These are phyloP conservation scores for Dactylella cylindrospora DNA, from an alignment of 2,329 filamentous ascomycete genomes.

Conservation along the genomic window DNA sequence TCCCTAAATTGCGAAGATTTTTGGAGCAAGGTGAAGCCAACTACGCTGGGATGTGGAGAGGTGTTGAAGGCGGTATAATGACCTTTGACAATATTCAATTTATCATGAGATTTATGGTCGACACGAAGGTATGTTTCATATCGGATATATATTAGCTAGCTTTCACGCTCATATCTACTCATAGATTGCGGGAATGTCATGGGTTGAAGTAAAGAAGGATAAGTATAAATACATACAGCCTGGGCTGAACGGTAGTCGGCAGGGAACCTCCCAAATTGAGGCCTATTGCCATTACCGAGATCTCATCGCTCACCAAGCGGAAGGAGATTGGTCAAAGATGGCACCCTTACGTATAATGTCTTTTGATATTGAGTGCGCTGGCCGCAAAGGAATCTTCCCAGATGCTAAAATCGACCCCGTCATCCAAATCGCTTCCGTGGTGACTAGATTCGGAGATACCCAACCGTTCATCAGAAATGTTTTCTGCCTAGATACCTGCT, in stretches of 20 bases:
- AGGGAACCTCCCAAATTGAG: slow-evolving; percentile 97
- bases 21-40: slow-evolving; percentile 79
- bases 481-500: slow-evolving; percentile 90
- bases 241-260: slow-evolving; percentile 60
- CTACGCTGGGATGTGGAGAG: slow-evolving; percentile 87
- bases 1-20: slow-evolving; percentile 70
- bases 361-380: slow-evolving; percentile 98
- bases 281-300: slow-evolving; percentile 79
- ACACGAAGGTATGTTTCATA: slow-evolving; percentile 68
- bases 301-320: slow-evolving; percentile 80
- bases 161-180: slow-evolving; percentile 15
- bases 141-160: slow-evolving; percentile 14
- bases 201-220: slow-evolving; percentile 73
- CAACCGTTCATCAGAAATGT: slow-evolving; percentile 97
- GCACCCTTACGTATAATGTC: slow-evolving; percentile 88
- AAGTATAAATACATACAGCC: slow-evolving; percentile 70
- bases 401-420: slow-evolving; percentile 89
- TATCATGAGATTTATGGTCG: slow-evolving; percentile 94
- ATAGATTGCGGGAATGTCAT: slow-evolving; percentile 89
- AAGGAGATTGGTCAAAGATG: slow-evolving; percentile 98
- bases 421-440: slow-evolving; percentile 96
- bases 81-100: slow-evolving; percentile 98
- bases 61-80: slow-evolving; percentile 68
- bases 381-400: slow-evolving; percentile 94
- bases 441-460: slow-evolving; percentile 89